Conservation (phyloP, 345 rosid genomes). For the Pseudoturritis turrita region DNA sequence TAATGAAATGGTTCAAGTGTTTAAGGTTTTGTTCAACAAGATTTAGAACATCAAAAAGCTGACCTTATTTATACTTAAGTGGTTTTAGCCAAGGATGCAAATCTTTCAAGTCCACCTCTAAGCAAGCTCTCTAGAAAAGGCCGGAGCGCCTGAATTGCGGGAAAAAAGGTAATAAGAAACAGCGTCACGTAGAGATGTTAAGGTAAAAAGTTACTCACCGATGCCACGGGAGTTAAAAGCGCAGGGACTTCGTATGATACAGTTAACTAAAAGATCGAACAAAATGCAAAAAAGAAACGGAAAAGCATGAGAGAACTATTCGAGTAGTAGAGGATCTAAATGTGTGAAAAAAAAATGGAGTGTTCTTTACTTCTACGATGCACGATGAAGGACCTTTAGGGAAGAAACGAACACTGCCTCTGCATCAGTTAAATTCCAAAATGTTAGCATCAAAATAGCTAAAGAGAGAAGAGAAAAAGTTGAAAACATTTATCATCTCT, state of each 20-base stretch:
- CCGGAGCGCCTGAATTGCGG: constrained; percentile 48
- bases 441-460: neutral
- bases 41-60: neutral
- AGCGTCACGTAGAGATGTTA: neutral
- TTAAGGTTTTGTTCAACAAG: neutral
- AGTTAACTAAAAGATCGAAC: constrained; percentile 55
- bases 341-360: neutral
- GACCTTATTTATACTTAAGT: constrained; percentile 13
- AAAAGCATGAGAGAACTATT: neutral
- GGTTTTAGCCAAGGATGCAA: constrained; percentile 41
- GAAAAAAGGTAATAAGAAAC: neutral
- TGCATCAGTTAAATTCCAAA: constrained; percentile 30
- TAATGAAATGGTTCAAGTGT: neutral
- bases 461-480: neutral
- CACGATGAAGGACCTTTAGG: constrained; percentile 80
- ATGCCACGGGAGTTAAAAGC: constrained; percentile 68
- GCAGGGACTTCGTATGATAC: constrained; percentile 93
- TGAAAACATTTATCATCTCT: neutral
- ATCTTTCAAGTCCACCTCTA: constrained; percentile 58
- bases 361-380: constrained; percentile 57
- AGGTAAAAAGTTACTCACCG: constrained; percentile 46
- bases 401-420: constrained; percentile 83
- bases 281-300: neutral
- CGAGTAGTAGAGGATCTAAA: neutral
- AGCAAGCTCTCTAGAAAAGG: constrained; percentile 71